Conservation (phyloP, 805 yeast genomes). For the Saccharomycopsis fermentans region DNA sequence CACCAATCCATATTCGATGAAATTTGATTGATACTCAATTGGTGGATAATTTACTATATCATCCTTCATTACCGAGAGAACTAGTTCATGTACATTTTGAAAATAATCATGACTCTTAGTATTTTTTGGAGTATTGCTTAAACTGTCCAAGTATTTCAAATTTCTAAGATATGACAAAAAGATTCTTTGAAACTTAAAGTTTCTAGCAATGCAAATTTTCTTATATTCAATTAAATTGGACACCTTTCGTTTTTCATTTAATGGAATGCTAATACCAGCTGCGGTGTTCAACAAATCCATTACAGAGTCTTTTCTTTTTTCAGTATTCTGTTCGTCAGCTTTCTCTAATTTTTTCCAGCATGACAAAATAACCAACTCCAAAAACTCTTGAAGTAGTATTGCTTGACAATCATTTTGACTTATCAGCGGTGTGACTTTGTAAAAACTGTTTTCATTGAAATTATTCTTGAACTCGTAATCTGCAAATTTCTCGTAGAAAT, state of each 20-base stretch:
- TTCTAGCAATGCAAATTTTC: conserved; percentile 27
- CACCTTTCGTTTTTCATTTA: conserved; percentile 15
- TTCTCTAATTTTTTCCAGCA: neutral
- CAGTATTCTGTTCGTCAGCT: neutral
- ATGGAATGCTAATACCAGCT: conserved; percentile 27
- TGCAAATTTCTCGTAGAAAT: conserved; percentile 4
- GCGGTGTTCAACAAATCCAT: conserved; percentile 28
- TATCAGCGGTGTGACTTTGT: conserved; percentile 28
- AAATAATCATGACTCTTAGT: neutral
- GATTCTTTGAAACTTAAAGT: conserved; percentile 26
- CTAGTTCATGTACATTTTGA: neutral
- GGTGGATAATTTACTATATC: conserved; percentile 27
- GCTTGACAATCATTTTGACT: conserved; percentile 25
- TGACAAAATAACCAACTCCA: conserved; percentile 27
- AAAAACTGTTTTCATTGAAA: conserved; percentile 20
- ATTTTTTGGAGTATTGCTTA: neutral
- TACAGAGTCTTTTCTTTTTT: neutral
- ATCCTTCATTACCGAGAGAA: neutral
- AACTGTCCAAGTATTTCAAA: neutral
- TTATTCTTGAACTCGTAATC: neutral
- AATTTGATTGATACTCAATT: conserved; percentile 23
- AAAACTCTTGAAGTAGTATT: conserved; percentile 28
- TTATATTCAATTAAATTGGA: conserved; percentile 22
- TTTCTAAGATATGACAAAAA: conserved; percentile 27
- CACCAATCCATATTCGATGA: conserved; percentile 28